These are phyloP conservation scores for Cryptomeria japonica DNA, from an alignment of 75 land plant genomes.

Conservation along the genomic window DNA sequence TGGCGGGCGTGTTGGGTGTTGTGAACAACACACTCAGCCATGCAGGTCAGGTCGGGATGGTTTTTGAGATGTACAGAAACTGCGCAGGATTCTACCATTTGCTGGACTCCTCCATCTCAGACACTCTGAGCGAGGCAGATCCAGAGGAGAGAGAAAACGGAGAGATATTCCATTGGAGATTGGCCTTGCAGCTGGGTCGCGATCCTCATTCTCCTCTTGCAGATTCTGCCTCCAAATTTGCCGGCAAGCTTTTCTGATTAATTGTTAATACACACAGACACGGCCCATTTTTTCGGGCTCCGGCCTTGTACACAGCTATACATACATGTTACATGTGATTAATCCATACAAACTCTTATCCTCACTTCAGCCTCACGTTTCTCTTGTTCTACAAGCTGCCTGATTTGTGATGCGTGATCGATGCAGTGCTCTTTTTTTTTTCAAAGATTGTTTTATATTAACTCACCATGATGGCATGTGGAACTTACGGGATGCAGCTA, in stretches of 20 bases:
- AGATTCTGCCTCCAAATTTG: background rate
- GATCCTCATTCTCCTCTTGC: background rate
- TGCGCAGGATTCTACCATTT: conserved; percentile 47
- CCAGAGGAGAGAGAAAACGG: conserved; percentile 38
- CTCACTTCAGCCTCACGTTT: too few relatives aligned
- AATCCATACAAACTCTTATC: too few relatives aligned
- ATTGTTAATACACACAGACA: conserved; percentile 28
- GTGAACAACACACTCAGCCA: conserved; percentile 50
- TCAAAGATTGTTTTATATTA: too few relatives aligned
- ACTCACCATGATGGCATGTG: too few relatives aligned
- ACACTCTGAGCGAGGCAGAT: conserved; percentile 23
- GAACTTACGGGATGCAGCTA: too few relatives aligned
- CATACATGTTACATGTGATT: too few relatives aligned
- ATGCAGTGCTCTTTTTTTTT: too few relatives aligned
- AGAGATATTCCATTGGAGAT: conserved; percentile 35
- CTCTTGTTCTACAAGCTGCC: too few relatives aligned
- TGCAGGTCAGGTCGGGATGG: conserved; percentile 65
- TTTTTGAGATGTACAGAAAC: conserved; percentile 68
- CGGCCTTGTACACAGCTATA: too few relatives aligned
- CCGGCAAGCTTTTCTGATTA: background rate
- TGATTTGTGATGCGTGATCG: too few relatives aligned
- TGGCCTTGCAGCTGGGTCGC: conserved; percentile 44
- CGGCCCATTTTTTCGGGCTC: background rate
- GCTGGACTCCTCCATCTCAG: conserved; percentile 47
- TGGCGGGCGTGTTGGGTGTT: conserved; percentile 33